Evolutionary conservation across 257 asterid species (phyloP), one percentile per base, ranked within the genome.

Genomic region (Scutellaria minor): DNA sequence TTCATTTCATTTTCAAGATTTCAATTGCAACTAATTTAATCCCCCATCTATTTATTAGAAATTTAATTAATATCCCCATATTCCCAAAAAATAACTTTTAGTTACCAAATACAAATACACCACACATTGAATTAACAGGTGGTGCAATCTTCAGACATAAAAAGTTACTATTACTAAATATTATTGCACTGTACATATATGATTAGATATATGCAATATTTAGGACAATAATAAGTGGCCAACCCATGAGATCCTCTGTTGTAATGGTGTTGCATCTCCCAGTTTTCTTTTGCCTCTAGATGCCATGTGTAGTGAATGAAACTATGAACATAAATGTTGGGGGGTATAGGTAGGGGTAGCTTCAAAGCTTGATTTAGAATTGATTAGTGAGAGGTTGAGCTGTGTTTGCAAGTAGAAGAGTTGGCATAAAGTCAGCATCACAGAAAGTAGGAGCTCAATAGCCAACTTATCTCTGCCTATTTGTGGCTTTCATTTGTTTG

Each of bases 341-440:
- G 2, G 27, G 27, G 27, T 0, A 31, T 39, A 18, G 65, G 81
- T 22, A 40, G 54, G 31, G 65, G 81, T 22, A 40, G 81, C 57
- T 64, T 58, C 31, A 71, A 64, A 59, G 81, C 44, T 70, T 70
- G 62, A 72, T 65, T 61, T 59, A 72, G 53, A 66, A 52, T 52
- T 62, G 70, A 72, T 45, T 13, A 65, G 69, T 52, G 72, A 66
- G 54, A 73, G 46, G 66, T 47, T 12, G 58, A 65, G 39, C 37
- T 59, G 71, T 60, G 66, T 42, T 66, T 75, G 76, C 41, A 71
- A 80, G 73, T 51, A 70, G 77, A 72, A 57, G 74, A 81, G 80
- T 81, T 66, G 85, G 83, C 83, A 78, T 66, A 71, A 67, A 77
- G 83, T 81, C 83, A 3, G 79, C 70, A 56, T 78, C 85, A 71